phyloP scores from a whole-genome alignment of 2,329 filamentous ascomycete genomes.

The Colletotrichum somersetense region DNA sequence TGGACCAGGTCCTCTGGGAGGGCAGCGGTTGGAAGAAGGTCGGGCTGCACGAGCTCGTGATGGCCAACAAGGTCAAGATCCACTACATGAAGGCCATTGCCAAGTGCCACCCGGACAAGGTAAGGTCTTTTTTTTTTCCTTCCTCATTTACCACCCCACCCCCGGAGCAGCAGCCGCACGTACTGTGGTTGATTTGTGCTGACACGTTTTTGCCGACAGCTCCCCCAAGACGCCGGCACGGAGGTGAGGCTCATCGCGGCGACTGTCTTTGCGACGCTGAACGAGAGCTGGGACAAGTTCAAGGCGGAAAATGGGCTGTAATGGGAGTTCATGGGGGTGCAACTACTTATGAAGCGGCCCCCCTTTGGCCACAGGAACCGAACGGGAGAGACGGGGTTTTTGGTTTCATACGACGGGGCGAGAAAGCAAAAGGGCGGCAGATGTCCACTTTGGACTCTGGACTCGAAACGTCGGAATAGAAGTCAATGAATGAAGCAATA shows the following conservation, averaged over 20 bases:
- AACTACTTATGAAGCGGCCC: neutral
- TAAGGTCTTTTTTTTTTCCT: slow-evolving; percentile 60
- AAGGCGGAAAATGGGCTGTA: slow-evolving; percentile 76
- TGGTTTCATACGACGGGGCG: neutral
- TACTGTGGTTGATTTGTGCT: neutral
- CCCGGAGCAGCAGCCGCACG: neutral
- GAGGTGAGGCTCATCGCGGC: slow-evolving; percentile 76
- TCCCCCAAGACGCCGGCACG: slow-evolving; percentile 73
- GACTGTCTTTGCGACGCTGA: slow-evolving; percentile 75
- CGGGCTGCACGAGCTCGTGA: slow-evolving; percentile 90
- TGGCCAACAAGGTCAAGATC: slow-evolving; percentile 96
- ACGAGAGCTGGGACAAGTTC: slow-evolving; percentile 81
- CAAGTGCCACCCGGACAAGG: slow-evolving; percentile 99
- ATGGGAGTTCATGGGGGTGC: slow-evolving; percentile 30
- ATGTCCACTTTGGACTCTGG: neutral
- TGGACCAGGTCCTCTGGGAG: slow-evolving; percentile 93
- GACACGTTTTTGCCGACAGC: slow-evolving; percentile 53
- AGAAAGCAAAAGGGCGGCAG: neutral
- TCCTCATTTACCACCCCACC: no score
- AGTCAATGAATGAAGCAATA: slow-evolving; percentile 34
- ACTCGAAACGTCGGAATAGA: slow-evolving; percentile 2
- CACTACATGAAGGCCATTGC: slow-evolving; percentile 99
- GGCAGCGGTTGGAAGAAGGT: slow-evolving; percentile 97
- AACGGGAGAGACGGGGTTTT: no score
- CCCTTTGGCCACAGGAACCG: neutral